Evolutionary conservation across 2,329 filamentous ascomycete species (phyloP), one percentile per base, ranked within the genome.

Genomic region (Rosellinia necatrix): DNA sequence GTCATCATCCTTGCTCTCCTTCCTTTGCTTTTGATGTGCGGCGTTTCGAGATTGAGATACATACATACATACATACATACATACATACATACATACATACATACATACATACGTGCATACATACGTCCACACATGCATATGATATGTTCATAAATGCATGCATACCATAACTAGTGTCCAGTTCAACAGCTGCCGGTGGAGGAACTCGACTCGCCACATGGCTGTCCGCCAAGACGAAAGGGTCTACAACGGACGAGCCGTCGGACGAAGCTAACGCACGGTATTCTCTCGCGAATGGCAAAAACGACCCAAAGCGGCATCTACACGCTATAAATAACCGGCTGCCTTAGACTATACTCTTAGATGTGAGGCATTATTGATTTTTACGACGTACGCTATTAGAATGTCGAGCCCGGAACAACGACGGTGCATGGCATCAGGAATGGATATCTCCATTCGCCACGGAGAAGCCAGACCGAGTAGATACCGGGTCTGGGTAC

Each of bases 341-440:
- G 22, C 13, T 30, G 34, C 40, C 34, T 46, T 17, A 19, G 30
- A 38, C 49, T 53, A 54, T 47, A 32, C 40, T 41, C 21, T 34
- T 21, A 10, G 21, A 50, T 27, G 30, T 41, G 55, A 58, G 55
- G 50, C 55, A 58, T 58, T 58, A 58, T 58, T 58, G 55, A 54
- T 54, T 49, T n/a, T 25, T 30, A 27, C 43, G 19, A 25, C 21
- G 24, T 38, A 49, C 27, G 29, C 41, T 52, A 57, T 44, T 44
- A 43, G 35, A 34, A 46, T 10, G 29, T 25, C 30, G 21, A 10
- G 17, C 43, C 53, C 42, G 34, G 35, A 48, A 42, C 30, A 38
- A 34, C 35, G 37, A 22, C 30, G 10, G 8, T 27, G 10, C 37
- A 32, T 38, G 32, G 38, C 29, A 32, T 49, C 37, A 25, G 24